Evolutionary conservation across 306 rosid genomes (phyloP).

Genomic region (Casuarina glauca): DNA sequence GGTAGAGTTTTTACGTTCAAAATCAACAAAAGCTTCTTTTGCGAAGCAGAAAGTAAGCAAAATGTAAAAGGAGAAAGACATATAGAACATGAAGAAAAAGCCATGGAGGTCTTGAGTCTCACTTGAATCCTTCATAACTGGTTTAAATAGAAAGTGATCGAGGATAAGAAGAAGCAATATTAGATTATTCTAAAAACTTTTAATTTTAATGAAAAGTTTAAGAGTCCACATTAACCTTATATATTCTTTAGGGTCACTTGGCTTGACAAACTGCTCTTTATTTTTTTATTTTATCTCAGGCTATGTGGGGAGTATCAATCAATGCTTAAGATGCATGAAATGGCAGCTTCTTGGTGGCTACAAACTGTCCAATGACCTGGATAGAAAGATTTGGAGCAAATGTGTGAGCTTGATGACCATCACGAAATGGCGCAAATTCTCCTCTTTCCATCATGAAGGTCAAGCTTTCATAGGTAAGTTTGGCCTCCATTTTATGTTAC

Average conservation of each 20-base stretch:
- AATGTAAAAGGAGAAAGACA: slow-evolving; percentile 12
- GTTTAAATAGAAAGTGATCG: background rate
- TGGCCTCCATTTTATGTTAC: too few species aligned
- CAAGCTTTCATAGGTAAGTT: too few species aligned
- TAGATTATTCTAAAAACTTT: background rate
- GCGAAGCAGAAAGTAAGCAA: slow-evolving; percentile 8
- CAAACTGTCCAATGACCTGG: slow-evolving; percentile 6
- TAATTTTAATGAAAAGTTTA: background rate
- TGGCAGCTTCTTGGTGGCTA: slow-evolving; percentile 19
- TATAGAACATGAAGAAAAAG: slow-evolving; percentile 4
- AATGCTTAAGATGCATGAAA: slow-evolving; percentile 7
- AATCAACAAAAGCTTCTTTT: slow-evolving; percentile 3
- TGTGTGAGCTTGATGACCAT: background rate
- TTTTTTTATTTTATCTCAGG: background rate
- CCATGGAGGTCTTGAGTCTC: slow-evolving; percentile 12
- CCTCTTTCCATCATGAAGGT: too few species aligned
- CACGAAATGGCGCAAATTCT: too few species aligned
- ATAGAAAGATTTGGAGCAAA: slow-evolving; percentile 16
- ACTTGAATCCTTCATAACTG: background rate
- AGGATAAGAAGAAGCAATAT: background rate
- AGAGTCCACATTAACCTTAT: background rate
- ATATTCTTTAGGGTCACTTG: background rate
- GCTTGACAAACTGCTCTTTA: too few species aligned
- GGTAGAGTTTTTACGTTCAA: background rate
- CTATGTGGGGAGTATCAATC: background rate